These are phyloP conservation scores for Huntiella omanensis DNA, from an alignment of 2,329 filamentous ascomycete genomes.

Conservation along the genomic window DNA sequence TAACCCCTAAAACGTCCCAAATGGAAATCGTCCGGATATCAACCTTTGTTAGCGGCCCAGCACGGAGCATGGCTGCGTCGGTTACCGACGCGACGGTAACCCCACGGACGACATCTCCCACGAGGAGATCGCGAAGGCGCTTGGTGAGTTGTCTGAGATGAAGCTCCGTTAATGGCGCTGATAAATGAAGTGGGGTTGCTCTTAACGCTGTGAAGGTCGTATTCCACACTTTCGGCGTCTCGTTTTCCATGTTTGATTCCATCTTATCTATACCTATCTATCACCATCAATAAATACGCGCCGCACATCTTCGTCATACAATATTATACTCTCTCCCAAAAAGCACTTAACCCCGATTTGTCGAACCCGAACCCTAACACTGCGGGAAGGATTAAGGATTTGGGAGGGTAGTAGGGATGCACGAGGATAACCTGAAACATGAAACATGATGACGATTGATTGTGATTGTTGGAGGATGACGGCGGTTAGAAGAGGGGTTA, in stretches of 20 bases:
- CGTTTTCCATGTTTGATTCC: conserved; percentile 7
- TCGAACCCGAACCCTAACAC: too few species aligned
- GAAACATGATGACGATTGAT: too few species aligned
- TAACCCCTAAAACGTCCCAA: conserved; percentile 13
- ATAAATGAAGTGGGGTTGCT: conserved; percentile 30
- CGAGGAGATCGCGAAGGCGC: conserved; percentile 33
- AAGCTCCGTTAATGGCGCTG: conserved; percentile 17
- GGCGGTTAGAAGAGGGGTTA: too few species aligned
- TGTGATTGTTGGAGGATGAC: too few species aligned
- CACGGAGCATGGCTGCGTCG: conserved; percentile 21
- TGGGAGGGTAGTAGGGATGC: too few species aligned
- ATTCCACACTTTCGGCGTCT: conserved; percentile 29
- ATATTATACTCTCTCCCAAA: too few species aligned
- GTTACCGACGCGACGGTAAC: conserved; percentile 30
- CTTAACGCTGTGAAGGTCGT: conserved; percentile 39
- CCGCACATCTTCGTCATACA: too few species aligned
- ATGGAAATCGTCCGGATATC: conserved; percentile 25
- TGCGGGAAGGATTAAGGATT: too few species aligned
- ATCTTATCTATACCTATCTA: neutral
- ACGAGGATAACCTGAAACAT: too few species aligned
- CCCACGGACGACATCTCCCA: conserved; percentile 41
- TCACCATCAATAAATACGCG: neutral
- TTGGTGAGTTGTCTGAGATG: conserved; percentile 27
- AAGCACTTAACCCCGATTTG: too few species aligned
- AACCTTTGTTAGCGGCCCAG: conserved; percentile 28